phyloP scores from a whole-genome alignment of 192 early-diverging fungal species.

The Cladochytrium replicatum region DNA sequence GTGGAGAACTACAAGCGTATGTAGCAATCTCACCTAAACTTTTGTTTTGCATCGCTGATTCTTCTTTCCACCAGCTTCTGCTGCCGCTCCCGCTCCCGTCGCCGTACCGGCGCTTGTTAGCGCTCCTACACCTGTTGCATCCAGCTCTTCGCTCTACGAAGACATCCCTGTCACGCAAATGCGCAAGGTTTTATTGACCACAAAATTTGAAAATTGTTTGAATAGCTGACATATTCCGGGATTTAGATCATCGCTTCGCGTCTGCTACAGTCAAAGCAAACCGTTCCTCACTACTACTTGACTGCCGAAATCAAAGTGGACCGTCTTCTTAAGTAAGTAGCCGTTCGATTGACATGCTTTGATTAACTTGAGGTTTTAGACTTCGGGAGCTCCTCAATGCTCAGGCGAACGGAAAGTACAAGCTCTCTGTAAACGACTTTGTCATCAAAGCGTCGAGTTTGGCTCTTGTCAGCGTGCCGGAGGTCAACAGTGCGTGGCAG shows the following conservation, averaged over 20 bases:
- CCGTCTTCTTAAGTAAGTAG: slow-evolving; percentile 47
- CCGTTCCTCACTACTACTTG: slow-evolving; percentile 50
- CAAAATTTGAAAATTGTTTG: no score
- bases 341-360: background rate
- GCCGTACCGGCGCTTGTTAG: slow-evolving; percentile 25
- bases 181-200: no score
- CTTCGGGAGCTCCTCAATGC: slow-evolving; percentile 85
- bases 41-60: slow-evolving; percentile 6
- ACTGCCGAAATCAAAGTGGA: slow-evolving; percentile 84
- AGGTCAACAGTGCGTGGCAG: slow-evolving; percentile 86
- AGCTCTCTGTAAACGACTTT: slow-evolving; percentile 98
- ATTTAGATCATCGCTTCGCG: slow-evolving; percentile 45
- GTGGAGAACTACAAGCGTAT: slow-evolving; percentile 56
- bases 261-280: slow-evolving; percentile 41
- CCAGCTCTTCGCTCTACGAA: background rate
- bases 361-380: slow-evolving; percentile 11
- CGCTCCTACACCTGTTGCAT: slow-evolving; percentile 19
- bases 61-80: slow-evolving; percentile 8
- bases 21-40: background rate
- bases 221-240: no score
- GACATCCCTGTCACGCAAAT: background rate
- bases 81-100: slow-evolving; percentile 18
- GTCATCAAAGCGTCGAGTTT: slow-evolving; percentile 90
- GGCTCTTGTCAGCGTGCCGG: slow-evolving; percentile 83
- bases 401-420: slow-evolving; percentile 77